A percentile compares a stretch with the other conserved stretches of the same genome.
Conservation (phyloP, 1,284 basidiomycete species). For the Ustilago vetiveriae region DNA sequence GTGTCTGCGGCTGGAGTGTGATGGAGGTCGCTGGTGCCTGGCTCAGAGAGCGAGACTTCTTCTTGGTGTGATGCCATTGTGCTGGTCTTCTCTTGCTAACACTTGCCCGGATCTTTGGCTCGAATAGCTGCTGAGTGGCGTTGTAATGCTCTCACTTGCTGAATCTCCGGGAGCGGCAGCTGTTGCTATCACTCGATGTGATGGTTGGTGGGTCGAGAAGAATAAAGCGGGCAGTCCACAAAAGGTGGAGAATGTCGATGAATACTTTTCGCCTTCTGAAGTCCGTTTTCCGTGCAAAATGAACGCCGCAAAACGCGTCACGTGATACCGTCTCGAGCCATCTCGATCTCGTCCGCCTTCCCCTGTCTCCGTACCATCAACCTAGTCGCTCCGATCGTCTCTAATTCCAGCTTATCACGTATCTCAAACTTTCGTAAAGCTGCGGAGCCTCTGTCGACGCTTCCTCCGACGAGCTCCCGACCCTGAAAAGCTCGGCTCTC, state of each 20-base stretch:
- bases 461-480: too few relatives aligned
- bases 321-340: conserved; percentile 19
- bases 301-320: conserved; percentile 19
- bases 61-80: conserved; percentile 41
- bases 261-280: not conserved
- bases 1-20: conserved; percentile 8
- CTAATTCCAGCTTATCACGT: too few relatives aligned
- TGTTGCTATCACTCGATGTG: too few relatives aligned
- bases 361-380: not conserved
- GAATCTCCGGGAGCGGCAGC: too few relatives aligned
- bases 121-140: too few relatives aligned
- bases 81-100: not conserved
- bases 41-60: conserved; percentile 46
- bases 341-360: conserved; percentile 17
- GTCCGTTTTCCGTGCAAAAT: conserved; percentile 31
- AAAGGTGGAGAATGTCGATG: conserved; percentile 22
- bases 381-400: too few relatives aligned
- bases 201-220: conserved; percentile 8
- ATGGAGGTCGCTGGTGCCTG: conserved; percentile 29
- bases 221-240: conserved; percentile 10
- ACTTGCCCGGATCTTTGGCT: too few relatives aligned
- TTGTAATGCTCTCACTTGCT: too few relatives aligned
- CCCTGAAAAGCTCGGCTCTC: too few relatives aligned
- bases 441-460: too few relatives aligned
- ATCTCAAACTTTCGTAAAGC: too few relatives aligned